A percentile compares a stretch with the other conserved stretches of the same genome.
Evolutionary conservation across 371 early-diverging fungal genomes (phyloP).

Genomic region (Mortierella sp.): DNA sequence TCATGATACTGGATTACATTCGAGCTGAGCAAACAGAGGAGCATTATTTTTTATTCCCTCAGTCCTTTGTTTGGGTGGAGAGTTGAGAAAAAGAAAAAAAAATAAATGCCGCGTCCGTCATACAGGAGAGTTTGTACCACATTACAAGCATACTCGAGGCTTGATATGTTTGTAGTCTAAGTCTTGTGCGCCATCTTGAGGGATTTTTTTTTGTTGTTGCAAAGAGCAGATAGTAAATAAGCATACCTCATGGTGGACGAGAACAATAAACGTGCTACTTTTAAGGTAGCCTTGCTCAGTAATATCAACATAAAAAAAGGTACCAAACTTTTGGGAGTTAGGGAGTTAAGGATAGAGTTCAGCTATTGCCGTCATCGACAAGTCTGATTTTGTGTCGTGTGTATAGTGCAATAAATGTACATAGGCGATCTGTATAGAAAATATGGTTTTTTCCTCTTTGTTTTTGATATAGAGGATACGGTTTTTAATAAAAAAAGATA

Average conservation of each 20-base stretch:
- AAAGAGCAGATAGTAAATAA: background rate
- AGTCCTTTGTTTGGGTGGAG: background rate
- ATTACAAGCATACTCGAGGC: background rate
- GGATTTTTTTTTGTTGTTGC: background rate
- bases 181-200: background rate
- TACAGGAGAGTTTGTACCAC: constrained; percentile 2
- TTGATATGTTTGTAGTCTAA: background rate
- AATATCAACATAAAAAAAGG: background rate
- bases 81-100: background rate
- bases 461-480: too few species aligned
- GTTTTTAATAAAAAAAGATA: too few species aligned
- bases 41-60: background rate
- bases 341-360: background rate
- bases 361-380: background rate
- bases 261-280: background rate
- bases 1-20: background rate
- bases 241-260: too few species aligned
- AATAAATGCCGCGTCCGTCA: constrained; percentile 6
- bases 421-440: too few species aligned
- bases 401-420: too few species aligned
- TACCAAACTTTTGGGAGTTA: background rate
- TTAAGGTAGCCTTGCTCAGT: background rate
- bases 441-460: too few species aligned
- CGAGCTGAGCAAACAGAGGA: too few species aligned
- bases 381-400: background rate